phyloP scores from a whole-genome alignment of 176 grass and related monocot genomes.

The Thalia dealbata region DNA sequence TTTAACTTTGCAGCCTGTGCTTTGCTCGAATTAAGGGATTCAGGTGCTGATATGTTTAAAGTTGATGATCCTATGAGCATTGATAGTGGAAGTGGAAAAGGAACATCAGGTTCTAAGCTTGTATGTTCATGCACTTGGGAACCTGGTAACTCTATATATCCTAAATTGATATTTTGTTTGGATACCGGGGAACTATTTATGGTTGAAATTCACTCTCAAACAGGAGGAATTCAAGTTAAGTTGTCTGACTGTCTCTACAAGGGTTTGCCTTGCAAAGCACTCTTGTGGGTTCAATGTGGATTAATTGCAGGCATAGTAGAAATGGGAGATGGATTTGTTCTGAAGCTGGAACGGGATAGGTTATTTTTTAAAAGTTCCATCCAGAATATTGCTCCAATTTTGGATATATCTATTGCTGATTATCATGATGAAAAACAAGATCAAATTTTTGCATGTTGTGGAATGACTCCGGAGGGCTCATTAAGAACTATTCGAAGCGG shows the following conservation, averaged over 20 bases:
- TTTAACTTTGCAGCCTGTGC: conserved; percentile 81
- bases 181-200: conserved; percentile 73
- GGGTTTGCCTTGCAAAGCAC: conserved; percentile 50
- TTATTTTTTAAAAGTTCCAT: conserved; percentile 69
- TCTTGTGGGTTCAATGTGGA: conserved; percentile 66
- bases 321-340: conserved; percentile 92
- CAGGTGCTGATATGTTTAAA: conserved; percentile 53
- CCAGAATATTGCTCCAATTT: conserved; percentile 90
- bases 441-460: conserved; percentile 93
- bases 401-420: conserved; percentile 83
- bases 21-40: conserved; percentile 88
- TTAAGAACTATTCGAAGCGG: conserved; percentile 76
- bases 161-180: conserved; percentile 79
- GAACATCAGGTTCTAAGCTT: conserved; percentile 40
- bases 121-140: conserved; percentile 96
- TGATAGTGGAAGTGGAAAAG: conserved; percentile 53
- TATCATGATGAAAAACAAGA: conserved; percentile 89
- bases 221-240: conserved; percentile 44
- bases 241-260: conserved; percentile 54
- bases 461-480: conserved; percentile 93
- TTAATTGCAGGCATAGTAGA: conserved; percentile 77
- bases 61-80: conserved; percentile 85
- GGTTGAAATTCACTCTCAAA: conserved; percentile 64
- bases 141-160: conserved; percentile 38
- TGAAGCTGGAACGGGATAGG: conserved; percentile 55